Evolutionary conservation across 768 basidiomycete species (phyloP).

Genomic region (Xerocomellus intermedius): DNA sequence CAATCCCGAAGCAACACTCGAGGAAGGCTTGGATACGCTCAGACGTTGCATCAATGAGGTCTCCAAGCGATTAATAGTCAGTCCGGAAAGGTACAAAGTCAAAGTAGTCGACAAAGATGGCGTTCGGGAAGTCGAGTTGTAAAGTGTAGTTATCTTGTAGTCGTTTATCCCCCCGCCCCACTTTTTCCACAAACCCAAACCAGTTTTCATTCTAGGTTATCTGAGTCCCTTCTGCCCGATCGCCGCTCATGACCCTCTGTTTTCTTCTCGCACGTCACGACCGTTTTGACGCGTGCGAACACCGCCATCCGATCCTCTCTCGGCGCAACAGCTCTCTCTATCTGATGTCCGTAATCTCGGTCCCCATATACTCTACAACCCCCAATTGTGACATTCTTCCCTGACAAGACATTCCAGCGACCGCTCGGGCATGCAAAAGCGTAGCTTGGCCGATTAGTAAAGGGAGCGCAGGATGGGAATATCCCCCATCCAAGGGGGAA

Average conservation of each 20-base stretch:
- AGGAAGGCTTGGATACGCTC: slow-evolving; percentile 82
- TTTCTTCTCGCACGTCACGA: slow-evolving; percentile 49
- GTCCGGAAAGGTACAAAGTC: slow-evolving; percentile 80
- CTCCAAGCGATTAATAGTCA: slow-evolving; percentile 76
- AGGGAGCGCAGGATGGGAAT: slow-evolving; percentile 42
- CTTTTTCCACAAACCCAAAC: neutral
- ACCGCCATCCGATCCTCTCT: slow-evolving; percentile 13
- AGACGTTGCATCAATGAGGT: slow-evolving; percentile 89
- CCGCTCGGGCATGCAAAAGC: slow-evolving; percentile 39
- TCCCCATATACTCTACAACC: slow-evolving; percentile 57
- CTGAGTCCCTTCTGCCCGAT: slow-evolving; percentile 39
- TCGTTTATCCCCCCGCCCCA: neutral
- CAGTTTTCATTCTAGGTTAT: slow-evolving; percentile 19
- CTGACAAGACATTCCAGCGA: slow-evolving; percentile 39
- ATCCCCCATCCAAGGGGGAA: slow-evolving; percentile 33
- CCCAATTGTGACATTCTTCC: slow-evolving; percentile 27
- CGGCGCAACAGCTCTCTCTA: slow-evolving; percentile 39
- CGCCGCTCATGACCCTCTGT: slow-evolving; percentile 55
- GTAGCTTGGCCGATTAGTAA: slow-evolving; percentile 48
- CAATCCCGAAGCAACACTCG: slow-evolving; percentile 78
- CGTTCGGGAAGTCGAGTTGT: slow-evolving; percentile 75
- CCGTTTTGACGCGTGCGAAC: slow-evolving; percentile 35
- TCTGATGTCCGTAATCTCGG: slow-evolving; percentile 48
- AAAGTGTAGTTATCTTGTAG: slow-evolving; percentile 18
- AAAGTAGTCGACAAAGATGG: slow-evolving; percentile 94